Evolutionary conservation across 305 asterid species (phyloP), one percentile per base, ranked within the genome.

Genomic region (Euphrasia arctica): DNA sequence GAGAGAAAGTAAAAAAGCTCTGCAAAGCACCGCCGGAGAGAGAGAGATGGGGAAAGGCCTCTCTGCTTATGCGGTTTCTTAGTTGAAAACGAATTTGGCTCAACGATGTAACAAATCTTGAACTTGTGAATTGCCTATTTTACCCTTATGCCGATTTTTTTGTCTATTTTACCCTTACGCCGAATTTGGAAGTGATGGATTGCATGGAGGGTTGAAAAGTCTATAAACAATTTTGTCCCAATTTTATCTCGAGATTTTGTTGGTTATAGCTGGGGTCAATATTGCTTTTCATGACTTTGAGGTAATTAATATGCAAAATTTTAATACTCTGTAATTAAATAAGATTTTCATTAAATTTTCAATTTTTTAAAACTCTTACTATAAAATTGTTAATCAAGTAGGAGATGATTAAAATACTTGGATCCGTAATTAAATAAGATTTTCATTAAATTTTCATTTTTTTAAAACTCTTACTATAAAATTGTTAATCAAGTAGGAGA

Each of bases 1-100:
- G 60, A 63, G 72, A 58, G 74, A 75, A 1, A 61, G n/a, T n/a
- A n/a, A n/a, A n/a, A 52, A 6, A n/a, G 71, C 71, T 55, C 61
- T 63, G 71, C 61, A 64, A 14, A 14, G 9, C 15, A 51, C 28
- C 66, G 73, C 75, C 67, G 75, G 74, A 10, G 70, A 11, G 70
- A 65, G 67, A 39, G 60, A 61, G 64, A 71, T 66, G 32, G 76
- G 69, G 25, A 62, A 60, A 60, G 45, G 66, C 25, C n/a, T 69
- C 63, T 71, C 76, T 61, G 79, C 59, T 69, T 72, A 60, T 74
- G 86, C 83, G 88, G 74, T 74, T 70, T 79, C 79, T 62, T 72
- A 76, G 79, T 70, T 72, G 77, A 72, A 78, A 71, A 11, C 80
- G 84, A 73, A 75, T 74, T 72, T 69, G 62, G 60, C 81, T 80